Base-by-base conservation (phyloP, 75 land plant species). In the Isoetes taiwanensis region DNA sequence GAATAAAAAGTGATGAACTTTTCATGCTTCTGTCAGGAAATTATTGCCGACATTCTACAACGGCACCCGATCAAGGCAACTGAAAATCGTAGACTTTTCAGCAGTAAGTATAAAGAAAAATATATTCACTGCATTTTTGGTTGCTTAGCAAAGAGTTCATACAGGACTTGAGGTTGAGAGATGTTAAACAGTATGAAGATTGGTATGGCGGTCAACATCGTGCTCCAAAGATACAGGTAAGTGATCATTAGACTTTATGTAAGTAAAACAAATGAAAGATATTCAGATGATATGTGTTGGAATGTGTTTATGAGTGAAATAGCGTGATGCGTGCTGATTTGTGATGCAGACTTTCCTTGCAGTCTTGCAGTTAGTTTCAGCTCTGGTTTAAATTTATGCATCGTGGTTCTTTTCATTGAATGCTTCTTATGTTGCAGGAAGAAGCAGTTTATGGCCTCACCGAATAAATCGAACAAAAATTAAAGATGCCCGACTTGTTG, bases 381-480 rank as follows among this genome's bases (percentile, higher is more conserved):
- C 8, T 9, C 9, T 8, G 16, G 8, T 48, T 16, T 16, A 16
- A 48, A 16, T 5, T 48, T n/a, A 21, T 48, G 6, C n/a, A 8
- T 8, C n/a, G 21, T 48, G n/a, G 23, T 48, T 5, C 16, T 16
- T 34, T 10, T 17, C 30, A 25, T 25, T 55, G 11, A 4, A 27
- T 55, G 28, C 5, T 55, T 33, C 24, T 30, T 4, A 19, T 40
- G 35, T 33, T 64, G 16, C 77, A 91, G 98, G 69, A 88, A 74
- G 78, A 78, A 74, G 85, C 98, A 43, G 74, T 84, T 20, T 93
- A 93, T 81, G 98, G 98, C 30, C 75, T 93, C 38, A 93, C 98
- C 28, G 98, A 93, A 68, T 84, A 34, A 46, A 54, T 26, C 77
- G 98, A 63, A 72, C 77, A 28, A 74, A 81, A 43, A 70, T 93